phyloP scores from a whole-genome alignment of 2,329 filamentous ascomycete species.

The Thelonectria rubi region DNA sequence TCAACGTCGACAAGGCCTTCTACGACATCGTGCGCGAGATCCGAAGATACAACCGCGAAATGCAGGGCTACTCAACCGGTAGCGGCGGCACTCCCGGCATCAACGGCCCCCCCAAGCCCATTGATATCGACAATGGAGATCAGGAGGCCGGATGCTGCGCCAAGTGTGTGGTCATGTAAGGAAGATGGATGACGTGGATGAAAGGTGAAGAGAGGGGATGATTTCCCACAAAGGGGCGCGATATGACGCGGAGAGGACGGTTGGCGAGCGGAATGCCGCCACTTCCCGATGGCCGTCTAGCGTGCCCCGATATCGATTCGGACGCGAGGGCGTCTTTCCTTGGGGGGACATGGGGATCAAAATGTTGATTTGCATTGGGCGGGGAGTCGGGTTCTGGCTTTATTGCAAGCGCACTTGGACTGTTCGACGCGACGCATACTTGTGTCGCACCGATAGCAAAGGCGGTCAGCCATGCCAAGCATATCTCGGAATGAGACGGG shows the following conservation, averaged over 20 bases:
- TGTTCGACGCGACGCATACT: constrained; percentile 35
- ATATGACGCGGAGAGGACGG: constrained; percentile 19
- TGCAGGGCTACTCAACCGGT: constrained; percentile 84
- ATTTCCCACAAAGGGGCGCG: constrained; percentile 25
- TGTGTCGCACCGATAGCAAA: constrained; percentile 33
- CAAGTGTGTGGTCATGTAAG: constrained; percentile 89
- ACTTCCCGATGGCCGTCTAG: constrained; percentile 24
- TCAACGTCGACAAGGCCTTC: constrained; percentile 98
- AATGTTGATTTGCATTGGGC: constrained; percentile 49
- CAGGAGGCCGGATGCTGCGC: constrained; percentile 81
- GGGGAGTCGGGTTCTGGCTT: constrained; percentile 52
- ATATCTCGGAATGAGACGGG: constrained; percentile 32
- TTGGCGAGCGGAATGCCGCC: constrained; percentile 24
- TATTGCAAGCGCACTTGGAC: constrained; percentile 40
- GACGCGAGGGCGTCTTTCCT: constrained; percentile 32
- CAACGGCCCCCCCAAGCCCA: constrained; percentile 72
- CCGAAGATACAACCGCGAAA: constrained; percentile 97
- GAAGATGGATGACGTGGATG: constrained; percentile 9
- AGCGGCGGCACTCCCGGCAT: constrained; percentile 71
- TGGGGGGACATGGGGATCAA: constrained; percentile 33
- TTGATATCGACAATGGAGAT: constrained; percentile 79
- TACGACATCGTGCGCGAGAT: constrained; percentile 99
- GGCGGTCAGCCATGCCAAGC: constrained; percentile 27
- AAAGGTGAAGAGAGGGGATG: constrained; percentile 28
- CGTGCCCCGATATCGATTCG: constrained; percentile 30